A percentile compares a stretch with the other conserved stretches of the same genome.
phyloP scores from a whole-genome alignment of 768 basidiomycete species.

The Nidula microcarpa region DNA sequence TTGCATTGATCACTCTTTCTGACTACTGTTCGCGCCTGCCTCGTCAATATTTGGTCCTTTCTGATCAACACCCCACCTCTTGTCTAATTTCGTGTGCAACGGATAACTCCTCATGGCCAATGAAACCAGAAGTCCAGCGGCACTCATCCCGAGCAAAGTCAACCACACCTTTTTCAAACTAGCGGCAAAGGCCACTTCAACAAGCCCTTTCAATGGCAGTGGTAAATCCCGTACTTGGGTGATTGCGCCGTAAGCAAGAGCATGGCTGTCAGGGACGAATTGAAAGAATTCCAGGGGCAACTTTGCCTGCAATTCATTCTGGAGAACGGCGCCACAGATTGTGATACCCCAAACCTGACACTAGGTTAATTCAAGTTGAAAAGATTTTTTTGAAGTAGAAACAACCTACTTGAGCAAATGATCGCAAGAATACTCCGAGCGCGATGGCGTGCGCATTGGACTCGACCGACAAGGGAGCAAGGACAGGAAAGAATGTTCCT shows the following conservation, averaged over 20 bases:
- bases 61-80: too few relatives aligned
- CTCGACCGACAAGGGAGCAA: slow-evolving; percentile 35
- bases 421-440: slow-evolving; percentile 33
- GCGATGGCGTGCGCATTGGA: slow-evolving; percentile 41
- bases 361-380: neutral
- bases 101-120: neutral
- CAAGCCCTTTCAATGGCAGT: neutral
- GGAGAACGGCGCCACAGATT: slow-evolving; percentile 46
- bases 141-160: neutral
- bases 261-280: neutral
- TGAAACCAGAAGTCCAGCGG: neutral
- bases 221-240: neutral
- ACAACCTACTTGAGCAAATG: slow-evolving; percentile 25
- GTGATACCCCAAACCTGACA: slow-evolving; percentile 40
- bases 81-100: neutral
- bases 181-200: neutral
- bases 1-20: too few relatives aligned
- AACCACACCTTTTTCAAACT: neutral
- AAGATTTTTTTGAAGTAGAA: neutral
- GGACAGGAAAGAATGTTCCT: neutral
- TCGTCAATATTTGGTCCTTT: too few relatives aligned
- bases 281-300: slow-evolving; percentile 27
- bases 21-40: too few relatives aligned
- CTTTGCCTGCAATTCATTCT: slow-evolving; percentile 39
- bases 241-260: neutral